Percentiles rank a stretch among this genome's conserved stretches.
Evolutionary conservation across 1,284 basidiomycete genomes (phyloP).

Genomic region (Mycena sp.): DNA sequence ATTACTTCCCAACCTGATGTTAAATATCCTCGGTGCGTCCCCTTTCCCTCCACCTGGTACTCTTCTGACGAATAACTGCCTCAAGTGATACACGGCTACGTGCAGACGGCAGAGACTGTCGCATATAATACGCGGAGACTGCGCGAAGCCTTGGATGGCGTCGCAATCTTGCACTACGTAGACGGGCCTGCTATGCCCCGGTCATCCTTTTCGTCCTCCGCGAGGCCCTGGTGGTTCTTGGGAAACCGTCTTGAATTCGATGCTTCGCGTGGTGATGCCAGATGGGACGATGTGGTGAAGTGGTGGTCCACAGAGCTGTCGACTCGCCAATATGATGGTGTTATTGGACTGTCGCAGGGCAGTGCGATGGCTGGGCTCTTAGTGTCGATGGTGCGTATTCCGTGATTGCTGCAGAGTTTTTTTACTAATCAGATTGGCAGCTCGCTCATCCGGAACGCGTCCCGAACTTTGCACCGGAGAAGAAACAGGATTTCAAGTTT

Average conservation of each 20-base stretch:
- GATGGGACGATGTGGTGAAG: slow-evolving; percentile 22
- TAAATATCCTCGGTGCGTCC: slow-evolving; percentile 25
- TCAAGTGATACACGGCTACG: slow-evolving; percentile 31
- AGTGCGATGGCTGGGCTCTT: slow-evolving; percentile 31
- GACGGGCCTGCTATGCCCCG: slow-evolving; percentile 23
- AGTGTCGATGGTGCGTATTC: slow-evolving; percentile 27
- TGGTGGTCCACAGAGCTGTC: slow-evolving; percentile 33
- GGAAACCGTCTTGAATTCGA: slow-evolving; percentile 20
- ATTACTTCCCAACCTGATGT: too few species aligned
- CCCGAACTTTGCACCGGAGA: slow-evolving; percentile 20
- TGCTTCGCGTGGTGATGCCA: slow-evolving; percentile 1
- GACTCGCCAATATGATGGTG: slow-evolving; percentile 29
- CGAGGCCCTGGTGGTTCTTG: slow-evolving; percentile 30
- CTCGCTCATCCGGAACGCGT: slow-evolving; percentile 28
- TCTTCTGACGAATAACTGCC: not conserved
- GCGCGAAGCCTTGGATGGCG: slow-evolving; percentile 24
- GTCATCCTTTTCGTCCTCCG: not conserved
- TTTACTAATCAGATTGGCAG: slow-evolving; percentile 1
- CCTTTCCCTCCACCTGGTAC: not conserved
- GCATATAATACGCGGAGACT: slow-evolving; percentile 26
- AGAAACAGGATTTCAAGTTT: slow-evolving; percentile 29
- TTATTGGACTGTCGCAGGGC: slow-evolving; percentile 32
- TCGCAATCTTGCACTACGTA: slow-evolving; percentile 30
- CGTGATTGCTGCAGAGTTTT: not conserved
- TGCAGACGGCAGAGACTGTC: slow-evolving; percentile 28